Base-by-base conservation (phyloP, 768 basidiomycete genomes). In the Kwoniella europaea region DNA sequence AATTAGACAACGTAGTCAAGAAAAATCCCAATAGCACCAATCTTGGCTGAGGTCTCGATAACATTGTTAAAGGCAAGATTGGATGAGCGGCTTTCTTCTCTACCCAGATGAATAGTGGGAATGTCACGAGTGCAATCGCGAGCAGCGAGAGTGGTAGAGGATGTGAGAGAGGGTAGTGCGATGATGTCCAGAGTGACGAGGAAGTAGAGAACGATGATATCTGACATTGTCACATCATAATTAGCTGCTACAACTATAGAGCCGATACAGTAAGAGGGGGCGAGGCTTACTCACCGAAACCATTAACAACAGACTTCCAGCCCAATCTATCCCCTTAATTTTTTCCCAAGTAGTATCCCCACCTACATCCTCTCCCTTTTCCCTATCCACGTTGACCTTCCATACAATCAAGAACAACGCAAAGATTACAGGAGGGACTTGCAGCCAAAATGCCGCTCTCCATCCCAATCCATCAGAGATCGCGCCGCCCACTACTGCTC, bases 261-360 rank as follows among this genome's bases (percentile, higher is more conserved):
- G n/a, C n/a, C n/a, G n/a, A n/a, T n/a, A n/a, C n/a, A n/a, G n/a
- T n/a, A n/a, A n/a, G n/a, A n/a, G n/a, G n/a, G n/a, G n/a, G n/a
- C n/a, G n/a, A n/a, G n/a, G n/a, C n/a, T n/a, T n/a, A n/a, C 79
- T 61, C 56, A 78, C 79, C 46, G 74, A 67, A n/a, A 76, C 58
- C 43, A 82, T 56, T 50, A 82, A 65, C 42, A 66, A 44, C n/a
- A 67, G 16, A 29, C 69, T 69, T 2, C 80, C 80, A 1, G 63
- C 42, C 80, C 80, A 82, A 61, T 82, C 80, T 41, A 82, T 79
- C 41, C 72, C 20, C 60, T 71, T 74, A 18, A 81, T 44, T 62
- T 75, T 76, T 43, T 75, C 69, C 73, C 72, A 76, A 43, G 63
- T 69, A 1, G 71, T 68, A 41, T 57, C 27, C 22, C 68, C 76